Conservation (phyloP, 306 rosid species). For the Pueraria montana region DNA sequence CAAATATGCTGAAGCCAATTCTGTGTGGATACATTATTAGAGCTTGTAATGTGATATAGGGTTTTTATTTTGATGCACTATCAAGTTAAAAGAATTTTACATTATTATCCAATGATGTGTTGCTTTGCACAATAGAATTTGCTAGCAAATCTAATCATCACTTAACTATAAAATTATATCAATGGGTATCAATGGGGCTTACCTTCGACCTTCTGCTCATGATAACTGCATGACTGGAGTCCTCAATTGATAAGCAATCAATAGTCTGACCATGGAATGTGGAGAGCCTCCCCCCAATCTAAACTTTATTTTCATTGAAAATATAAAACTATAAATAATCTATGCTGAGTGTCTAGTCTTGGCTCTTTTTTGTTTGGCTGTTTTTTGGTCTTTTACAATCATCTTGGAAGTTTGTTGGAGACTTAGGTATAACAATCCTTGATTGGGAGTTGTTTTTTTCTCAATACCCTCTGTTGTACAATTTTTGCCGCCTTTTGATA, state of each 20-base stretch:
- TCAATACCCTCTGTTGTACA: neutral
- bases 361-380: neutral
- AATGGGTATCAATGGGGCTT: neutral
- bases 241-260: neutral
- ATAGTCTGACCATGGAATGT: neutral
- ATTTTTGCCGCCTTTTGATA: slow-evolving; percentile 5
- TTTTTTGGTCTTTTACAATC: neutral
- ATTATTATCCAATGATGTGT: neutral
- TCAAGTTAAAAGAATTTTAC: too few species aligned
- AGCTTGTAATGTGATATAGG: neutral
- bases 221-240: neutral
- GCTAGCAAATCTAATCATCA: neutral
- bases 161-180: slow-evolving; percentile 3
- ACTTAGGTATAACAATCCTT: neutral
- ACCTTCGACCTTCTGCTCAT: neutral
- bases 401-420: neutral
- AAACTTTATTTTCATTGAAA: neutral
- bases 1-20: neutral
- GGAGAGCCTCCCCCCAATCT: neutral
- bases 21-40: neutral
- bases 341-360: neutral
- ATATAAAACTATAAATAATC: neutral
- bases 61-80: neutral
- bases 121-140: neutral
- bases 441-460: neutral